Base-by-base conservation (phyloP, 2,329 filamentous ascomycete species). In the Beauveria medogensis region DNA sequence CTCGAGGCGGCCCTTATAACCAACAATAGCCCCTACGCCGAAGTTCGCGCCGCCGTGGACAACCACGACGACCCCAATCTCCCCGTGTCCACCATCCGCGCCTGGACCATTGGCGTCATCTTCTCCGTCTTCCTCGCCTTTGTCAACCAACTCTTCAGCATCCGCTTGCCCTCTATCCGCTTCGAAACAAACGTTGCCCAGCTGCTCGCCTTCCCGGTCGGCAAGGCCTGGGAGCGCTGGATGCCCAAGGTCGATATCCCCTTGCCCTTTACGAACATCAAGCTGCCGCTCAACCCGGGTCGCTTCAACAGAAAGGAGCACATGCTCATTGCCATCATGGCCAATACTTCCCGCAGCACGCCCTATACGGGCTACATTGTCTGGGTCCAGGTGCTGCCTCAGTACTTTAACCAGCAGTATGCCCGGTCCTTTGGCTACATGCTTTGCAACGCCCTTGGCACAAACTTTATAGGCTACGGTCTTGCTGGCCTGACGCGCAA, bases 291-390 rank as follows among this genome's bases (percentile, higher is more conserved):
- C n/a, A 80, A 79, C 64, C 77, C 78, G 0, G 77, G 77, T 3
- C 74, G 73, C 1, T 81, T 81, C 68, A 78, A 75, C 64, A 75
- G 75, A 64, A 82, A 82, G 68, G 79, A 82, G 67, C 79, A 82
- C 68, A 77, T 78, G 70, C 69, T 82, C 37, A 77, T 81, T 62
- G 75, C 75, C 46, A 77, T 79, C 67, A 78, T 80, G 76, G 79
- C 83, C 55, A 83, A 84, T 67, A 77, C 77, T 8, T 73, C 73
- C 22, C 74, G 69, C 65, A 72, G 72, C 59, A 68, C 69, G 5
- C 75, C 76, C 0, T 79, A 78, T 65, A 78, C 76, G 3, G 65
- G 72, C 65, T 73, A 75, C 65, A 76, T 78, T 54, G 73, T 77
- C 60, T 77, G 74, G 73, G 72, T 72, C 9, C 77, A 79, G 64